Base-by-base conservation (phyloP, 495 filamentous ascomycete genomes). In the Lophiotrema nucula region DNA sequence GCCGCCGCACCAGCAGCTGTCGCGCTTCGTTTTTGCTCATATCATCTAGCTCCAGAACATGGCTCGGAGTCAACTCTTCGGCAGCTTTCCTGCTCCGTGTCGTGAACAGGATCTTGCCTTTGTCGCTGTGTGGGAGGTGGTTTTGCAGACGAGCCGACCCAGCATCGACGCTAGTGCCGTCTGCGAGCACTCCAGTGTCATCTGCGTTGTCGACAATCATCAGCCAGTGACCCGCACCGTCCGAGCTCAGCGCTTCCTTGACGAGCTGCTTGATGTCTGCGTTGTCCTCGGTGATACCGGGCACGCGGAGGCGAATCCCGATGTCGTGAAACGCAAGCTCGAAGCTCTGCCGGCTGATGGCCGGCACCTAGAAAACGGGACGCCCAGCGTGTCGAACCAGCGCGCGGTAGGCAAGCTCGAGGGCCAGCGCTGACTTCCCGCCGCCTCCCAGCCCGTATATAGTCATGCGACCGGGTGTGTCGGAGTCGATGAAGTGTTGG, bases 81-180 rank as follows among this genome's bases (percentile, higher is more conserved):
- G 70, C 72, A 0, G 70, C 61, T 51, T 72, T 58, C 31, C 53
- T 38, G 3, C 42, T 66, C 23, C 70, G 66, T 6, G 68, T 76
- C 18, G 73, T 76, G 22, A 75, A 70, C 1, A 77, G 18, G 31
- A 56, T 70, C 3, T 58, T 4, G 12, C 72, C 72, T 22, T 61
- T 46, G 2, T 62, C 53, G 54, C 67, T 70, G n/a, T 53, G 15
- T 10, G 74, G 73, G 0, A 76, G 47, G 35, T 64, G 72, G 3
- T 63, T 37, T 41, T 23, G 53, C 6, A 75, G 48, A 16, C 69
- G 58, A 15, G 25, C 16, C 22, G 47, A 51, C 13, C 23, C 25
- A 10, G 21, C 15, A 8, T 43, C 23, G 21, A 6, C 26, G 12
- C 25, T 31, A 11, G 37, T 4, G 1, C 35, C 16, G 22, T n/a